These are phyloP conservation scores for Kwoniella bestiolae DNA, from an alignment of 768 basidiomycete species.

Conservation along the genomic window DNA sequence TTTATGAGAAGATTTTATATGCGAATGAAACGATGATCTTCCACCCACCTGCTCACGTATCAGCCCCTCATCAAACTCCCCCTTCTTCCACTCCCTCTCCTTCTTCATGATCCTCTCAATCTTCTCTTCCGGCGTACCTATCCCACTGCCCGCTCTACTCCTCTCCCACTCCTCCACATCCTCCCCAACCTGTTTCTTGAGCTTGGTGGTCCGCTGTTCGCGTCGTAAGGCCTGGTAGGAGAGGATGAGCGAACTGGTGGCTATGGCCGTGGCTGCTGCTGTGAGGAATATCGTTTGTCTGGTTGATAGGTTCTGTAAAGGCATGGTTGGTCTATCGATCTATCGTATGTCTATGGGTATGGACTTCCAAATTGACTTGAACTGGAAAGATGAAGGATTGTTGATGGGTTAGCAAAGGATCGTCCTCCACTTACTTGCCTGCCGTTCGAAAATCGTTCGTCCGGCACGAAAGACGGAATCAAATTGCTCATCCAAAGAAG, in stretches of 20 bases:
- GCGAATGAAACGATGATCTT: too few relatives aligned
- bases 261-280: constrained; percentile 42
- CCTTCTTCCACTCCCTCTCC: constrained; percentile 44
- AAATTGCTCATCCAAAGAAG: not conserved
- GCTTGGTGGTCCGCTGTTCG: constrained; percentile 50
- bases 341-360: not conserved
- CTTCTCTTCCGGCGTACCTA: constrained; percentile 36
- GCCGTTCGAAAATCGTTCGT: too few relatives aligned
- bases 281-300: constrained; percentile 50
- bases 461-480: constrained; percentile 8
- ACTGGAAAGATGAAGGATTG: too few relatives aligned
- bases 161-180: constrained; percentile 51
- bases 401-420: not conserved
- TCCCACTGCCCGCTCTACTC: constrained; percentile 32
- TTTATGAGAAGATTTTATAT: too few relatives aligned
- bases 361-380: too few relatives aligned
- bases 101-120: constrained; percentile 29
- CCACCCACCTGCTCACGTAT: constrained; percentile 67
- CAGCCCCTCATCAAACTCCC: constrained; percentile 68
- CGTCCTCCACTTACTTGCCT: constrained; percentile 16
- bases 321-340: constrained; percentile 8
- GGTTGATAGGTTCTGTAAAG: constrained; percentile 28
- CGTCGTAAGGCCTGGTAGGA: constrained; percentile 55
- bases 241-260: constrained; percentile 54
- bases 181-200: constrained; percentile 54